phyloP scores from a whole-genome alignment of 768 basidiomycete species.

The Rhizopogon salebrosus region DNA sequence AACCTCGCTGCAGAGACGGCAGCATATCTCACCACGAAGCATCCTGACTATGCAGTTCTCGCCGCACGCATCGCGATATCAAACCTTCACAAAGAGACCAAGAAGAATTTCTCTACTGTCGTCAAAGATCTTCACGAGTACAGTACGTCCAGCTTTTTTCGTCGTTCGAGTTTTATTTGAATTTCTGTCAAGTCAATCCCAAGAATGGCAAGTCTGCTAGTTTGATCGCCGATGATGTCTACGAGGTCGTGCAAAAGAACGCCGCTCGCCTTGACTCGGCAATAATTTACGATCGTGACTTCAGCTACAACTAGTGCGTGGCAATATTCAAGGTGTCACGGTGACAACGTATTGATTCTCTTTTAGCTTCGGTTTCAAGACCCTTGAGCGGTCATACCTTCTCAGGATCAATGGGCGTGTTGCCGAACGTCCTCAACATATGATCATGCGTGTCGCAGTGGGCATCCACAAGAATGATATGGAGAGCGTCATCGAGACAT shows the following conservation, averaged over 20 bases:
- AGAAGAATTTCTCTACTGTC: slow-evolving; percentile 93
- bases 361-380: slow-evolving; percentile 96
- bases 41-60: slow-evolving; percentile 96
- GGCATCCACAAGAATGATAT: slow-evolving; percentile 92
- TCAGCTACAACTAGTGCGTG: slow-evolving; percentile 90
- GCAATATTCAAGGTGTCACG: background rate
- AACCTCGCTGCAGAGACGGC: slow-evolving; percentile 97
- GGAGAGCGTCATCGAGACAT: slow-evolving; percentile 86
- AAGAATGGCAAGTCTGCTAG: slow-evolving; percentile 84
- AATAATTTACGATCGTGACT: slow-evolving; percentile 97
- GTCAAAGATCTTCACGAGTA: slow-evolving; percentile 88
- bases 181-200: slow-evolving; percentile 68
- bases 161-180: background rate
- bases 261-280: slow-evolving; percentile 84
- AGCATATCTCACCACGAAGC: slow-evolving; percentile 93
- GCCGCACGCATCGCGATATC: slow-evolving; percentile 98
- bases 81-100: slow-evolving; percentile 98
- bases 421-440: slow-evolving; percentile 96
- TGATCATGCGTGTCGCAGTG: slow-evolving; percentile 99
- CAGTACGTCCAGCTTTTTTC: slow-evolving; percentile 41
- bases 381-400: slow-evolving; percentile 95
- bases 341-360: background rate
- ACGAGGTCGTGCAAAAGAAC: slow-evolving; percentile 75
- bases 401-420: slow-evolving; percentile 91
- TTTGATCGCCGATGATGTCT: slow-evolving; percentile 89